Evolutionary conservation across 1,284 basidiomycete genomes (phyloP), one percentile per base, ranked within the genome.

Genomic region (Mrakiaceae sp.): DNA sequence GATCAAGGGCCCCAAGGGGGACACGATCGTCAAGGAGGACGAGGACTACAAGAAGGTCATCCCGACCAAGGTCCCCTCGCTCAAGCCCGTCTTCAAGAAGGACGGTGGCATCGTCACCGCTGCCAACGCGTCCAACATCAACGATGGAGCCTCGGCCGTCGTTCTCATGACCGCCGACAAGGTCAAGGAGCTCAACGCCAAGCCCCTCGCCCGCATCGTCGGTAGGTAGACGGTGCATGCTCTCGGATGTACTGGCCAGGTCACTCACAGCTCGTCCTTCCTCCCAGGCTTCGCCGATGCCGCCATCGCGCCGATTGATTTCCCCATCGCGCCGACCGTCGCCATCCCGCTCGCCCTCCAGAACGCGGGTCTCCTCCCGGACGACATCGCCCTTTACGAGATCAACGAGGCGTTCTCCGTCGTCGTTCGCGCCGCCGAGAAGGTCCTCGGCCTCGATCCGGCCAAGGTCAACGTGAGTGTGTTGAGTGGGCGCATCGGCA

Each of bases 351-450:
- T 84, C 68, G 96, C 96, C 8, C 81, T 99, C 66, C 80, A 93
- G 79, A 85, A 83, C 69, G 96, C 95, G 58, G 89, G 89, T 70
- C 80, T 98, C 66, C 84, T 84, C 46, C 75, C 87, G 66, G 81
- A 88, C 60, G 91, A 98, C 73, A 91, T 98, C 70, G 82, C 92
- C 47, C 82, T 89, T 63, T 98, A 92, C 74, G 96, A 99, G 78
- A 85, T 98, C 77, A 99, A 99, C 78, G 96, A 95, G 78, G 96
- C 95, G 14, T 98, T 98, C 82, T 94, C 93, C 0, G 90, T 91
- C 48, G 95, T 98, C 71, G 87, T 91, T 72, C 84, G 89, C 59
- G 86, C 93, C 62, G 90, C 90, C 2, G 92, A 98, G 79, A 89
- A 95, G 79, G 83, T 90, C 54, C 82, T 96, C 67, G 82, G 81